A percentile compares a stretch with the other conserved stretches of the same genome.
phyloP scores from a whole-genome alignment of 78 protist genomes.

The Acrasis kona region DNA sequence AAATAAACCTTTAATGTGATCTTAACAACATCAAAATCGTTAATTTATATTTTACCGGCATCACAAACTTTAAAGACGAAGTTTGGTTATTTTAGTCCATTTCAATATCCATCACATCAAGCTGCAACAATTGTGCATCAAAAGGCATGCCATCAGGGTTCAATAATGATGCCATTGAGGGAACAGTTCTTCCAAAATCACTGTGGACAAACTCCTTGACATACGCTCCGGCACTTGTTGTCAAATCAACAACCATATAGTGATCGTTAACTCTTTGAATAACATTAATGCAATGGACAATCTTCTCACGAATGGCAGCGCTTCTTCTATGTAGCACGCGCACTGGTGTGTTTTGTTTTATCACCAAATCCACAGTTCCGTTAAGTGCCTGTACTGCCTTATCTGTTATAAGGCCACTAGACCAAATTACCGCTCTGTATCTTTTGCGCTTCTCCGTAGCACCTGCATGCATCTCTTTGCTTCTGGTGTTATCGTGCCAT shows the following conservation, averaged over 20 bases:
- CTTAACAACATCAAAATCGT: too few species aligned
- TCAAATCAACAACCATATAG: conserved; percentile 37
- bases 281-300: conserved; percentile 12
- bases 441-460: conserved; percentile 35
- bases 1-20: too few species aligned
- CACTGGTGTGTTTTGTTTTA: conserved; percentile 64
- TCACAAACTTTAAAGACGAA: too few species aligned
- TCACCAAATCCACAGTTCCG: background rate
- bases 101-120: conserved; percentile 11
- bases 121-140: conserved; percentile 12
- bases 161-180: conserved; percentile 48
- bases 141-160: too few species aligned
- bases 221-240: conserved; percentile 71
- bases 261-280: conserved; percentile 37
- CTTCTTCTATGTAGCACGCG: conserved; percentile 67
- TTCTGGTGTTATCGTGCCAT: background rate
- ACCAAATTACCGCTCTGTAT: conserved; percentile 56
- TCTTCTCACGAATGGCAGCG: background rate
- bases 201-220: conserved; percentile 83
- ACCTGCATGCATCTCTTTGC: background rate
- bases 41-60: too few species aligned
- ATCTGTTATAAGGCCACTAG: background rate
- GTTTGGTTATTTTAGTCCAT: too few species aligned
- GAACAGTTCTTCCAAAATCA: conserved; percentile 78
- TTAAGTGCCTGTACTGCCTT: background rate